phyloP scores from a whole-genome alignment of 164 flowering plant genomes.

The Aristolochia contorta region DNA sequence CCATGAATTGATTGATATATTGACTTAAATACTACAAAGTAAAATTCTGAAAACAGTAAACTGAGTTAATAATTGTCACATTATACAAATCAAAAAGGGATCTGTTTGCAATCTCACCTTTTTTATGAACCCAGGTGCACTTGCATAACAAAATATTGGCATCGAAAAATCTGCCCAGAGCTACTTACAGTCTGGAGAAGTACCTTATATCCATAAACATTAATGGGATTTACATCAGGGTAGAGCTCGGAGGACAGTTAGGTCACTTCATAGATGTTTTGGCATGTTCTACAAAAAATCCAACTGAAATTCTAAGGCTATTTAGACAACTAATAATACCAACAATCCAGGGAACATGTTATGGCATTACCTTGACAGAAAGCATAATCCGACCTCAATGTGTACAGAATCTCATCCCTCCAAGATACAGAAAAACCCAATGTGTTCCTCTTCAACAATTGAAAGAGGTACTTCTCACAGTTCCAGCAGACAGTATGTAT shows the following conservation, averaged over 20 bases:
- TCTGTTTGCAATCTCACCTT: background rate
- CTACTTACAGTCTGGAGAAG: slow-evolving; percentile 75
- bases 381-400: slow-evolving; percentile 67
- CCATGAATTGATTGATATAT: too few relatives aligned
- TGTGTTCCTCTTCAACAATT: slow-evolving; percentile 37
- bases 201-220: slow-evolving; percentile 64
- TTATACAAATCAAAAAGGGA: too few relatives aligned
- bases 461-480: slow-evolving; percentile 68
- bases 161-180: slow-evolving; percentile 55
- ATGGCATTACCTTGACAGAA: slow-evolving; percentile 61
- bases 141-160: slow-evolving; percentile 68
- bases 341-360: slow-evolving; percentile 63
- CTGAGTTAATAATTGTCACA: too few relatives aligned
- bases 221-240: slow-evolving; percentile 65
- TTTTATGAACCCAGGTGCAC: slow-evolving; percentile 54
- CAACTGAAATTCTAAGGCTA: slow-evolving; percentile 64
- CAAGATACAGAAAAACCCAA: slow-evolving; percentile 61
- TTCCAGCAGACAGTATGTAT: slow-evolving; percentile 85
- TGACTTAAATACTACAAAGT: too few relatives aligned
- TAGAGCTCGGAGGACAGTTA: slow-evolving; percentile 83
- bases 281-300: slow-evolving; percentile 72
- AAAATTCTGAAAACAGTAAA: too few relatives aligned
- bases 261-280: slow-evolving; percentile 73
- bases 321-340: slow-evolving; percentile 75
- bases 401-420: slow-evolving; percentile 58